These are phyloP conservation scores for Cladophialophora psammophila DNA, from an alignment of 2,329 filamentous ascomycete genomes.

Conservation along the genomic window DNA sequence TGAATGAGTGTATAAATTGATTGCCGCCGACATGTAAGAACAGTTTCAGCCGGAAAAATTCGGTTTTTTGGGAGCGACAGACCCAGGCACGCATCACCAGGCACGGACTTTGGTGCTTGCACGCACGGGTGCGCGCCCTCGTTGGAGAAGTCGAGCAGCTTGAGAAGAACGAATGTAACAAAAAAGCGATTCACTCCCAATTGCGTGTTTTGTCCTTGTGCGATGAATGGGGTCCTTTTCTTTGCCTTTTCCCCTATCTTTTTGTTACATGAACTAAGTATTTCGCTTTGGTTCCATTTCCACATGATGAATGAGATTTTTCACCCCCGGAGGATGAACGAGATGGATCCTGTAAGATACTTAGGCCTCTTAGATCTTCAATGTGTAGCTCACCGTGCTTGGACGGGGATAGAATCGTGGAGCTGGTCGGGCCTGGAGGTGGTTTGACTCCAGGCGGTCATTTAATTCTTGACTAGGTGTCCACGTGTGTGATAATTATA, in stretches of 20 bases:
- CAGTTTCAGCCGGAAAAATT: neutral
- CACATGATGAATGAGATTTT: too few relatives aligned
- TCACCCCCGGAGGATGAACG: too few relatives aligned
- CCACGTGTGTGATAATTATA: too few relatives aligned
- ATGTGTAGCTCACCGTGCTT: too few relatives aligned
- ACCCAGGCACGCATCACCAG: neutral
- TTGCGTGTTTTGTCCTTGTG: neutral
- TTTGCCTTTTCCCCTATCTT: neutral
- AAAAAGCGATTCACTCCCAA: neutral
- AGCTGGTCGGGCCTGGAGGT: too few relatives aligned
- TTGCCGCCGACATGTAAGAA: neutral
- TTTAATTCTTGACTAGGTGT: too few relatives aligned
- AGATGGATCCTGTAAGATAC: too few relatives aligned
- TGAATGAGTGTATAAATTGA: neutral
- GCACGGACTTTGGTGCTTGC: neutral
- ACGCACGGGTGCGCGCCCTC: neutral
- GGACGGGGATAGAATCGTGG: too few relatives aligned
- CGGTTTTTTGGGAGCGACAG: neutral
- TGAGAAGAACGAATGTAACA: slow-evolving; percentile 4
- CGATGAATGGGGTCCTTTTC: neutral
- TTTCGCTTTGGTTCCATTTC: neutral
- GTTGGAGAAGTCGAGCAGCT: neutral
- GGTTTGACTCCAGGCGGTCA: too few relatives aligned
- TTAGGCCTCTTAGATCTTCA: too few relatives aligned
- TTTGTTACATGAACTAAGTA: neutral